These are phyloP conservation scores for Phyllosticta capitalensis DNA, from an alignment of 2,329 filamentous ascomycete genomes.

Conservation along the genomic window DNA sequence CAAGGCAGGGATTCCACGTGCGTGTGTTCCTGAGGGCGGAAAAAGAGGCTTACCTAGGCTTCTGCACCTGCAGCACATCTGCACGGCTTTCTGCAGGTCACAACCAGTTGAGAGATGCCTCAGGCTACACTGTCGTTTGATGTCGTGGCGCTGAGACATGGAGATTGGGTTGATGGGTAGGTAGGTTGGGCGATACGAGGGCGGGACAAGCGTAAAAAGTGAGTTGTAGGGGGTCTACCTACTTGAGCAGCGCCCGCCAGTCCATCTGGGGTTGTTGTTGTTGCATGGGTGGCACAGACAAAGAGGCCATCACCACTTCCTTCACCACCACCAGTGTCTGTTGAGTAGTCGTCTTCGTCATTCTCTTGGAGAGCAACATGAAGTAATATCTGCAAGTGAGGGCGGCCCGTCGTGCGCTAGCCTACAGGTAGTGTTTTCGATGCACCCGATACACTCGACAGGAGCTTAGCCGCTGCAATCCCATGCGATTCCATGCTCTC, in stretches of 20 bases:
- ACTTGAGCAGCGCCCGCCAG: too few relatives aligned
- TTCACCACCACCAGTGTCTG: neutral
- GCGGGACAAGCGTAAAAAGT: neutral
- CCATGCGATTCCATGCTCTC: neutral
- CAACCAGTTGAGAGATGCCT: neutral
- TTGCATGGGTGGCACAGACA: neutral
- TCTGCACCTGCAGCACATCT: too few relatives aligned
- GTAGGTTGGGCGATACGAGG: neutral
- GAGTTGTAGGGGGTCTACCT: neutral
- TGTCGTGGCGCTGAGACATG: neutral
- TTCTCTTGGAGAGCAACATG: too few relatives aligned
- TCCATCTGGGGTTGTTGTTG: neutral
- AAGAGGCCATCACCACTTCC: neutral
- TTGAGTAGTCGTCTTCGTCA: too few relatives aligned
- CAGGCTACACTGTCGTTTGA: neutral
- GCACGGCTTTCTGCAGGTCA: too few relatives aligned
- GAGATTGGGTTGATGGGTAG: neutral
- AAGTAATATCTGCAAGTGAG: neutral
- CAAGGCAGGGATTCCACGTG: too few relatives aligned
- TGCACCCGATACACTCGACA: neutral
- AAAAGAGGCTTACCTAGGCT: too few relatives aligned
- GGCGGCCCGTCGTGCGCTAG: neutral
- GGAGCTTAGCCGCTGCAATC: neutral
- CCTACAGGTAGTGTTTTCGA: neutral
- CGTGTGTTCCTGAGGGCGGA: too few relatives aligned